Evolutionary conservation across 2,329 filamentous ascomycete species (phyloP).

Genomic region (Dothiorella sarmentorum): DNA sequence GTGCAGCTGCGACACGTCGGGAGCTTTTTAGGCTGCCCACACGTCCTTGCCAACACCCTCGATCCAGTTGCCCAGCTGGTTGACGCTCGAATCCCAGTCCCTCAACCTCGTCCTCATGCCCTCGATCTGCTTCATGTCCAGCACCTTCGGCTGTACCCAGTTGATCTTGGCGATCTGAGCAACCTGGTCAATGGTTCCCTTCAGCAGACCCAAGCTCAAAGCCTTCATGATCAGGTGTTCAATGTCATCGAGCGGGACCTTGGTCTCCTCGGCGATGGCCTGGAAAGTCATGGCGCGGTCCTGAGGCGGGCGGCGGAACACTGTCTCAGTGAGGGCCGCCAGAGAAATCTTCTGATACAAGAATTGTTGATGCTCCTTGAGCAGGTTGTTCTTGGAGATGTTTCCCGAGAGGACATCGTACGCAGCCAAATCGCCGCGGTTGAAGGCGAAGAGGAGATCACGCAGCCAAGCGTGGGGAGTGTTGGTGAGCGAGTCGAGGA

Average conservation of each 20-base stretch:
- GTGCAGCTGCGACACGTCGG: neutral
- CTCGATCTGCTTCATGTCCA: slow-evolving; percentile 92
- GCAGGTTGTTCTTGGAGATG: slow-evolving; percentile 73
- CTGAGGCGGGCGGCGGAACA: slow-evolving; percentile 93
- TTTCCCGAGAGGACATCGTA: slow-evolving; percentile 81
- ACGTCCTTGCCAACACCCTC: slow-evolving; percentile 91
- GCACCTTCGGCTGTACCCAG: slow-evolving; percentile 97
- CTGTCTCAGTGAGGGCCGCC: slow-evolving; percentile 89
- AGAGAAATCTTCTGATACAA: slow-evolving; percentile 97
- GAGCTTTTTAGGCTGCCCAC: slow-evolving; percentile 70
- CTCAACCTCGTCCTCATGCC: slow-evolving; percentile 83
- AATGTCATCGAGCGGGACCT: slow-evolving; percentile 86
- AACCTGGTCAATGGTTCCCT: slow-evolving; percentile 94
- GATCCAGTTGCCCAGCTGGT: slow-evolving; percentile 95
- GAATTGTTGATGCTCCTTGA: slow-evolving; percentile 75
- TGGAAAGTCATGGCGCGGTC: slow-evolving; percentile 91
- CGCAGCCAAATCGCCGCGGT: slow-evolving; percentile 84
- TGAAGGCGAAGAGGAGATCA: slow-evolving; percentile 96
- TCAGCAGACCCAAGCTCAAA: slow-evolving; percentile 83
- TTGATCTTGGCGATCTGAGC: slow-evolving; percentile 91
- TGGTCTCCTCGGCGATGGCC: slow-evolving; percentile 86
- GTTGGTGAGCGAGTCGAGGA: slow-evolving; percentile 77
- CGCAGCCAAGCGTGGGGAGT: slow-evolving; percentile 82
- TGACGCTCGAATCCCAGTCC: slow-evolving; percentile 96
- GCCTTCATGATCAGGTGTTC: slow-evolving; percentile 99